Evolutionary conservation across 441 rosid genomes (phyloP), one percentile per base, ranked within the genome.

Genomic region (Adansonia madagascariensis): DNA sequence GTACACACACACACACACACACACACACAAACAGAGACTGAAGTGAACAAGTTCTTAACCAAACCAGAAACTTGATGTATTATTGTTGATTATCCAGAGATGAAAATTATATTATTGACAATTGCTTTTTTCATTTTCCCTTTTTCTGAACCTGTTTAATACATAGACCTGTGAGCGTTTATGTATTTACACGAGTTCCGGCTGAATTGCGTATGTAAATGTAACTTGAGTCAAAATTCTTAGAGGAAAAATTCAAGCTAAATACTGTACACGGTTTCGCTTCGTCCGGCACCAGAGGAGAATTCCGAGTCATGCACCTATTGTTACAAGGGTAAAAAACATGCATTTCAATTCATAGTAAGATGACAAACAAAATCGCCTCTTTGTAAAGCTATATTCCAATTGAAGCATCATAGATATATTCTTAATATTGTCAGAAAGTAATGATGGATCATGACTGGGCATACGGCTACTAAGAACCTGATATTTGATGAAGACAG

Each of bases 371-470:
- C 12, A 46, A 46, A 20, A 68, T 68, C 56, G 6, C 56, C 35
- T 68, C 31, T 44, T 18, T 20, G 35, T 14, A 46, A 35, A 71
- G 1, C 41, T 24, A 61, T 15, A 35, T 35, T 35, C 41, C 4
- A 61, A 61, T 27, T 0, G 2, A 12, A 62, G 44, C 44, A 31
- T 62, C 44, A 14, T 12, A 14, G 22, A 4, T 71, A 41, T 17
- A 53, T 35, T 35, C 60, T 9, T 27, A 55, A 39, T 35, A 35
- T 39, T 18, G 14, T 63, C 55, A 71, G 49, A 35, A 53, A 46
- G 46, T n/a, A 61, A 24, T 5, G n/a, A 74, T 61, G 77, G 63
- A 71, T 71, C 73, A 55, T 75, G 69, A 75, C 12, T 49, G 27
- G 7, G 49, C 50, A 69, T 43, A 64, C 8, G 31, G 78, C 65